phyloP scores from a whole-genome alignment of 2,329 filamentous ascomycete species.

The Teratosphaeria nubilosa region DNA sequence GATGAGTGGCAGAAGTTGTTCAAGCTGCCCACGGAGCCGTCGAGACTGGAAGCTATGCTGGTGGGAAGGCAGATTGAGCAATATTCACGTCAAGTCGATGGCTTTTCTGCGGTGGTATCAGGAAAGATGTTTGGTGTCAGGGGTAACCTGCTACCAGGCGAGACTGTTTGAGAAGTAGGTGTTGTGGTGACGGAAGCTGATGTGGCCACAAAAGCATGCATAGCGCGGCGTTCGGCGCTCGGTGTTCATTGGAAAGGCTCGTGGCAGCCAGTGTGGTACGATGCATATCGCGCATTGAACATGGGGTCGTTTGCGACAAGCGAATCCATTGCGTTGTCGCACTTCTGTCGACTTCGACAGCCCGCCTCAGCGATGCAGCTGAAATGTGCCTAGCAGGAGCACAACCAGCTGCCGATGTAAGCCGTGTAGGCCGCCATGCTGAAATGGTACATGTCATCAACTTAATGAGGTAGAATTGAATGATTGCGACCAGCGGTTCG shows the following conservation, averaged over 20 bases:
- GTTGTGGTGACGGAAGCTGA: not conserved
- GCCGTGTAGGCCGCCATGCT: too few species aligned
- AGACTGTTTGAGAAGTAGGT: constrained; percentile 19
- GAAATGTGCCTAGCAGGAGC: too few species aligned
- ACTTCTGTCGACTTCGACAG: too few species aligned
- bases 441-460: too few species aligned
- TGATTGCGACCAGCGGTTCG: too few species aligned
- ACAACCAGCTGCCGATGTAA: too few species aligned
- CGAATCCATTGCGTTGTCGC: not conserved
- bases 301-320: not conserved
- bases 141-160: constrained; percentile 53
- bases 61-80: constrained; percentile 95
- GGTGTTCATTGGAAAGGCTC: not conserved
- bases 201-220: constrained; percentile 5
- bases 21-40: constrained; percentile 94
- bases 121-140: constrained; percentile 98
- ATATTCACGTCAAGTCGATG: constrained; percentile 94
- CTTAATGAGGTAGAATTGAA: too few species aligned
- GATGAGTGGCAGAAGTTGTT: constrained; percentile 98
- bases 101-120: constrained; percentile 81
- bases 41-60: constrained; percentile 82
- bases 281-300: not conserved
- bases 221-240: constrained; percentile 13
- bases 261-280: not conserved
- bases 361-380: too few species aligned